Evolutionary conservation across 2,329 filamentous ascomycete species (phyloP), one percentile per base, ranked within the genome.

Genomic region (Scedosporium minutisporum): DNA sequence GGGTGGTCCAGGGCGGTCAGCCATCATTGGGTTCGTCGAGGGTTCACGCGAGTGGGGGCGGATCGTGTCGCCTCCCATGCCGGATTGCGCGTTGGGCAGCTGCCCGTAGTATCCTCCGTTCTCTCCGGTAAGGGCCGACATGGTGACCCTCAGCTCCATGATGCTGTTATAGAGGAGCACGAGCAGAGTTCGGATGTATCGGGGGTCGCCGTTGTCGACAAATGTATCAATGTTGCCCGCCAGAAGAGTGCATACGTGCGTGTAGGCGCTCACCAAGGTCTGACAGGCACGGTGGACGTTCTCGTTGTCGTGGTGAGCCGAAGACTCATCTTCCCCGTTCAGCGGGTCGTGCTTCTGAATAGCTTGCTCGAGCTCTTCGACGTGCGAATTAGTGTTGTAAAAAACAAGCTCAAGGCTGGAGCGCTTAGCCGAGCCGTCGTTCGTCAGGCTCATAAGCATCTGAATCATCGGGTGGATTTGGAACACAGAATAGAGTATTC

Each of bases 391-490:
- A 10, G 85, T 87, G 69, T 87, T 87, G 72, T 87, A 88, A 64
- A 88, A 85, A 29, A 88, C 84, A 63, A 86, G 82, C 68, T 88
- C 85, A 10, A 88, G 79, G 65, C 84, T 87, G 3, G 85, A 87
- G 59, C 84, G 77, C 69, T 85, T 86, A 23, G 80, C 76, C 9
- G 82, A 83, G 38, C 81, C 82, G 64, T 87, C 84, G 66, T 80
- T 83, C 58, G 84, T 82, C 58, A 88, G 75, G 53, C 82, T 79
- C 72, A 87, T 84, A 61, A 88, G 76, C 73, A 83, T 84, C 71
- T 88, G 85, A 64, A 88, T 86, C 74, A 85, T 84, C 4, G 85
- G 85, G 65, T 88, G 86, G 27, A 88, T 85, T 69, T 87, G 85
- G 65, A 87, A 88, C 33, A 88, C 80, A 3, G 86, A 84, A 70